These are phyloP conservation scores for Nelumbo lutea DNA, from an alignment of 164 flowering plant species.

Conservation along the genomic window DNA sequence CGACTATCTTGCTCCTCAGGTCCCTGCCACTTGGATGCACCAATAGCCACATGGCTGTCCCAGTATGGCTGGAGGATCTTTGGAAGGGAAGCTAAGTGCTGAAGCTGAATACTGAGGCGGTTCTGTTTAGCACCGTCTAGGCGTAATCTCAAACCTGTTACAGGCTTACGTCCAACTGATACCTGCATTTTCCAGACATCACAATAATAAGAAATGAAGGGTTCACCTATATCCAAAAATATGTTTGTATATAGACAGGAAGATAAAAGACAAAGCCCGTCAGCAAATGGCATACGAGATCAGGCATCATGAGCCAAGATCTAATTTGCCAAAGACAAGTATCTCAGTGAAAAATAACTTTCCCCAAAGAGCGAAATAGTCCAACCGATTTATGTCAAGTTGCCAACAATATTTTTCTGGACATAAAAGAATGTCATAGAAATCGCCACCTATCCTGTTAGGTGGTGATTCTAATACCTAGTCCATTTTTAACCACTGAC, in stretches of 20 bases:
- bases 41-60: constrained; percentile 80
- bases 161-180: constrained; percentile 77
- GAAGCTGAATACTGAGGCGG: constrained; percentile 59
- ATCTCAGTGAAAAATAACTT: background rate
- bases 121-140: constrained; percentile 78
- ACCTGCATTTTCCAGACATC: constrained; percentile 42
- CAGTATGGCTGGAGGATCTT: constrained; percentile 74
- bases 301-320: background rate
- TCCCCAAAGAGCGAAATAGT: too few species aligned
- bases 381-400: background rate
- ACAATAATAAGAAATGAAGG: background rate
- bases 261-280: background rate
- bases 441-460: background rate
- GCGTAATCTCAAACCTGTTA: constrained; percentile 67
- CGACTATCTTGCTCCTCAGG: constrained; percentile 93
- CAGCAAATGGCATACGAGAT: background rate
- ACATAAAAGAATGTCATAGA: background rate
- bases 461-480: background rate
- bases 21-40: constrained; percentile 87
- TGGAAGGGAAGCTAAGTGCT: constrained; percentile 68
- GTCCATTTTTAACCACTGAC: background rate
- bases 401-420: background rate
- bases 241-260: too few species aligned
- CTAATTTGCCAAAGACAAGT: background rate
- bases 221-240: background rate